Evolutionary conservation across 257 asterid species (phyloP), one percentile per base, ranked within the genome.

Genomic region (Primulina eburnea): DNA sequence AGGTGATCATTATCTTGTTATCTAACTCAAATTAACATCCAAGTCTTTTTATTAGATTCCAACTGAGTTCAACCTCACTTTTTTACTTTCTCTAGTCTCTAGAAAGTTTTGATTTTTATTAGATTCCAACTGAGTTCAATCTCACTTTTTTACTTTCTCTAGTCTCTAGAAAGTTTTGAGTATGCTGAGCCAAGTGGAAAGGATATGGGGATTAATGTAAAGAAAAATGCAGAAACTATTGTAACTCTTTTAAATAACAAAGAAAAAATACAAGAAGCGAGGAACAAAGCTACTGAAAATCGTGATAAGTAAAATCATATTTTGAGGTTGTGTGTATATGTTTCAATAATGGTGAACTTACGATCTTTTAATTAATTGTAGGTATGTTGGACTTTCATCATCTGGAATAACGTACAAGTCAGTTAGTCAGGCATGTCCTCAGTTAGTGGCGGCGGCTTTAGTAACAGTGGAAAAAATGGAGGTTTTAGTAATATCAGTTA

Each of bases 331-430:
- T 59, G 33, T 65, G 71, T 47, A 33, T 12, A 18, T 61, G 30
- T 78, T 75, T 73, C 62, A 59, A 50, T 43, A 62, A 61, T 59
- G 70, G 6, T 64, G 73, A 67, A 56, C 67, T 68, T 60, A 43
- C 70, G 73, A 77, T 53, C 58, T 63, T 59, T 53, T 50, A 21
- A 33, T 76, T 59, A 43, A 72, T 73, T 79, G 73, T 67, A 92
- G 96, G 88, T 92, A 83, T 57, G 65, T 92, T 75, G 98, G 98
- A 58, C 88, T 92, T 81, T 92, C 98, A 73, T 92, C 98, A 76
- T 83, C 92, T 38, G 98, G 96, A 77, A 71, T 84, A 74, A 85
- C 96, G 11, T 86, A 76, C 81, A 92, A 89, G 82, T 83, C n/a
- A n/a, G n/a, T n/a, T n/a, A n/a, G n/a, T n/a, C 96, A 35, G 87